These are phyloP conservation scores for Nidularia sp. DNA, from an alignment of 768 basidiomycete genomes.

Conservation along the genomic window DNA sequence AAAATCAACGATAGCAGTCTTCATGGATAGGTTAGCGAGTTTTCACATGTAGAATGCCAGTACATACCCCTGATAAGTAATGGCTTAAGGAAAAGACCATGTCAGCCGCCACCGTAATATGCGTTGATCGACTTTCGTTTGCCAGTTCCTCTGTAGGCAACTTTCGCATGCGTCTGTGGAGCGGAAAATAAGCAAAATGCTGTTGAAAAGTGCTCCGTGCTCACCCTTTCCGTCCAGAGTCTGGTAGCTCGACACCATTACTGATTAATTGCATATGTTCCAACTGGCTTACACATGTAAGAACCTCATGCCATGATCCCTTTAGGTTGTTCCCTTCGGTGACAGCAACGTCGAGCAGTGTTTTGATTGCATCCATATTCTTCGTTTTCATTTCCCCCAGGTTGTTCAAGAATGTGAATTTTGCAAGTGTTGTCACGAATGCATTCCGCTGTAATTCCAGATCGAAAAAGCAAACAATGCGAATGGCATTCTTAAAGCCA, in stretches of 20 bases:
- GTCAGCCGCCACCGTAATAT: slow-evolving; percentile 97
- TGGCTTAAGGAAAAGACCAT: slow-evolving; percentile 98
- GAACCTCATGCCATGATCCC: slow-evolving; percentile 93
- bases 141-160: slow-evolving; percentile 89
- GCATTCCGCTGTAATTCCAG: slow-evolving; percentile 97
- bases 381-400: slow-evolving; percentile 98
- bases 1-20: slow-evolving; percentile 98
- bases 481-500: slow-evolving; percentile 96
- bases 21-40: neutral
- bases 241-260: slow-evolving; percentile 81
- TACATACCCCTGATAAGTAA: slow-evolving; percentile 88
- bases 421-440: slow-evolving; percentile 92
- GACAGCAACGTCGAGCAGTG: slow-evolving; percentile 89
- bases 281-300: slow-evolving; percentile 96
- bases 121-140: slow-evolving; percentile 93
- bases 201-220: slow-evolving; percentile 15
- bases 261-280: slow-evolving; percentile 99
- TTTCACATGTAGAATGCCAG: neutral
- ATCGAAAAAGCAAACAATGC: slow-evolving; percentile 95
- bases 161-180: slow-evolving; percentile 47
- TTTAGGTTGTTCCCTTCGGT: slow-evolving; percentile 97
- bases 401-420: slow-evolving; percentile 98
- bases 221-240: slow-evolving; percentile 77
- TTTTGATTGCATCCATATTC: slow-evolving; percentile 99
- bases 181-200: slow-evolving; percentile 6